These are phyloP conservation scores for Sistotremastrum suecicum DNA, from an alignment of 768 basidiomycete species.

Conservation along the genomic window DNA sequence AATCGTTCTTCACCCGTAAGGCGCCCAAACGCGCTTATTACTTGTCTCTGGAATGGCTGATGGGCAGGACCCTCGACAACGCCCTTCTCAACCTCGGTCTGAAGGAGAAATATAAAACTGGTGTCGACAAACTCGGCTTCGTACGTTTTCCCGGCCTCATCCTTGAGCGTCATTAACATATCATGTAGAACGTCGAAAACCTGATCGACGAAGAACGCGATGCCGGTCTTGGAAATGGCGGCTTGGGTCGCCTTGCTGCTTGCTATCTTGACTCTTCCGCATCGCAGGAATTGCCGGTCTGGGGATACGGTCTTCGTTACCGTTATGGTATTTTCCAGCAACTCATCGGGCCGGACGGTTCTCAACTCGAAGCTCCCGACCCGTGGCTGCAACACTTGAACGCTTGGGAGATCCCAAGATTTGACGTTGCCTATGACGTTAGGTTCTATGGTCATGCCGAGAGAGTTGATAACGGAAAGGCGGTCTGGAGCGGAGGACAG, in stretches of 20 bases:
- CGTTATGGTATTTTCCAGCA: slow-evolving; percentile 95
- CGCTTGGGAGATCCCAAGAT: slow-evolving; percentile 78
- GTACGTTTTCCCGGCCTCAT: no score
- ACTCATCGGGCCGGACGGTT: slow-evolving; percentile 69
- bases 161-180: no score
- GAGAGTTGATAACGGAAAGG: slow-evolving; percentile 41
- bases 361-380: slow-evolving; percentile 80
- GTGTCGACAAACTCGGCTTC: slow-evolving; percentile 73
- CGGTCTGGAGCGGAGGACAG: slow-evolving; percentile 77
- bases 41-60: slow-evolving; percentile 86
- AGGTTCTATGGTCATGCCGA: slow-evolving; percentile 85
- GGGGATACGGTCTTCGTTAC: slow-evolving; percentile 92
- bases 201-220: slow-evolving; percentile 83
- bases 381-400: slow-evolving; percentile 85
- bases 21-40: slow-evolving; percentile 88
- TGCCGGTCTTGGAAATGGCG: slow-evolving; percentile 90
- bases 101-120: slow-evolving; percentile 57
- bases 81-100: slow-evolving; percentile 81
- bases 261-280: slow-evolving; percentile 95
- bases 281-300: slow-evolving; percentile 80
- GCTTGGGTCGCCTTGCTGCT: slow-evolving; percentile 89
- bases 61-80: slow-evolving; percentile 67
- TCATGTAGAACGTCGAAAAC: slow-evolving; percentile 49
- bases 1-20: slow-evolving; percentile 64
- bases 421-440: slow-evolving; percentile 75